Conservation (phyloP, 352 stramenopile genomes). For the Discostella stelligera region DNA sequence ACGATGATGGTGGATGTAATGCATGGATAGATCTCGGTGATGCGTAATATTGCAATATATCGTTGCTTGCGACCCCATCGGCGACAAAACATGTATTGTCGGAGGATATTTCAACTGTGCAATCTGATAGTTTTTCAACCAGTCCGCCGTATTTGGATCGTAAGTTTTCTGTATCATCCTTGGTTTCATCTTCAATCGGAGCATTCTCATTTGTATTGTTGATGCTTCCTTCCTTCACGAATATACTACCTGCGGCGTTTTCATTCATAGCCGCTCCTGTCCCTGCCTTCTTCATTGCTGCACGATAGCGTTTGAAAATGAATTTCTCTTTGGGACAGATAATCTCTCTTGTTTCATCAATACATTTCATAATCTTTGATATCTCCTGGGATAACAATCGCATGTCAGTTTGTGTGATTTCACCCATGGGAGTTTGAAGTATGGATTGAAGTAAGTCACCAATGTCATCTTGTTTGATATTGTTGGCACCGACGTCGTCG, state of each 20-base stretch:
- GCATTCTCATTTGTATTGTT: neutral
- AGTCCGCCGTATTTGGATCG: conserved; percentile 32
- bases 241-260: too few species aligned
- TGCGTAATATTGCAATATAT: conserved; percentile 20
- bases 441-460: conserved; percentile 24
- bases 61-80: neutral
- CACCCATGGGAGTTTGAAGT: conserved; percentile 22
- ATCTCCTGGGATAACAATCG: conserved; percentile 39
- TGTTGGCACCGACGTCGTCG: neutral
- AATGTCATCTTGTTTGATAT: neutral
- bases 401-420: conserved; percentile 32
- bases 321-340: conserved; percentile 57
- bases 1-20: conserved; percentile 6
- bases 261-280: conserved; percentile 2
- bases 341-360: conserved; percentile 32
- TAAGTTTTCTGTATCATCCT: neutral
- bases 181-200: neutral
- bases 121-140: conserved; percentile 41
- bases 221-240: neutral
- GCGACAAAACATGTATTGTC: conserved; percentile 17
- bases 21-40: neutral
- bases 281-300: conserved; percentile 31
- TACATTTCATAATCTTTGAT: conserved; percentile 28
- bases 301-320: conserved; percentile 45
- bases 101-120: conserved; percentile 38